Conservation (phyloP, 2,329 filamentous ascomycete species). For the Cladosporium sp. region DNA sequence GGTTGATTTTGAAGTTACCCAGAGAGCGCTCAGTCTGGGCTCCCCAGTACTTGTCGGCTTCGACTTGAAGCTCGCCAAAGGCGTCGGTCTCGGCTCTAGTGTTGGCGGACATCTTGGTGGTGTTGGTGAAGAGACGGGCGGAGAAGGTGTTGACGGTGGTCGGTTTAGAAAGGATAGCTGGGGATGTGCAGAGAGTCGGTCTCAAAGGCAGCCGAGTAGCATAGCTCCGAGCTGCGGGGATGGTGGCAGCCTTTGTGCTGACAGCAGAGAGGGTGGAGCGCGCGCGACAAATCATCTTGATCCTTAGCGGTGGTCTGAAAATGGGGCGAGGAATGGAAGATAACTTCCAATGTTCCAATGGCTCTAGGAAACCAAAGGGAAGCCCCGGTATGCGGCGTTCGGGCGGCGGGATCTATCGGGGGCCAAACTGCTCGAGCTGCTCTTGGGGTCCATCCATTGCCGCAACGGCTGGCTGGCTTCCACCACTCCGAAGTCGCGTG, state of each 20-base stretch:
- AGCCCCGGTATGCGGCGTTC: too few species aligned
- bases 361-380: too few species aligned
- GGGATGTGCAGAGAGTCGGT: not conserved
- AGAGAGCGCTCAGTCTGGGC: conserved; percentile 95
- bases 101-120: conserved; percentile 31
- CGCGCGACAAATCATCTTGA: too few species aligned
- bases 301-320: too few species aligned
- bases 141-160: not conserved
- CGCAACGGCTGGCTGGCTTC: too few species aligned
- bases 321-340: too few species aligned
- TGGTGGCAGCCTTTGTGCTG: not conserved
- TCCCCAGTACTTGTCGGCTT: conserved; percentile 94
- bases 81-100: conserved; percentile 91
- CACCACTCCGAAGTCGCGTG: too few species aligned
- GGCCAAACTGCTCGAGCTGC: too few species aligned
- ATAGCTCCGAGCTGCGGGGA: conserved; percentile 4
- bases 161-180: not conserved
- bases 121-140: conserved; percentile 28
- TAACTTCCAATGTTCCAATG: too few species aligned
- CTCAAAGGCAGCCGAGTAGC: too few species aligned
- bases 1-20: conserved; percentile 98
- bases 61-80: conserved; percentile 93
- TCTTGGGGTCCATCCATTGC: too few species aligned
- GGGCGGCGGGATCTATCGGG: too few species aligned
- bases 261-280: not conserved